Percentiles rank a stretch among this genome's conserved stretches.
Conservation (phyloP, 2,329 filamentous ascomycete genomes). For the Hirsutella rhossiliensis region DNA sequence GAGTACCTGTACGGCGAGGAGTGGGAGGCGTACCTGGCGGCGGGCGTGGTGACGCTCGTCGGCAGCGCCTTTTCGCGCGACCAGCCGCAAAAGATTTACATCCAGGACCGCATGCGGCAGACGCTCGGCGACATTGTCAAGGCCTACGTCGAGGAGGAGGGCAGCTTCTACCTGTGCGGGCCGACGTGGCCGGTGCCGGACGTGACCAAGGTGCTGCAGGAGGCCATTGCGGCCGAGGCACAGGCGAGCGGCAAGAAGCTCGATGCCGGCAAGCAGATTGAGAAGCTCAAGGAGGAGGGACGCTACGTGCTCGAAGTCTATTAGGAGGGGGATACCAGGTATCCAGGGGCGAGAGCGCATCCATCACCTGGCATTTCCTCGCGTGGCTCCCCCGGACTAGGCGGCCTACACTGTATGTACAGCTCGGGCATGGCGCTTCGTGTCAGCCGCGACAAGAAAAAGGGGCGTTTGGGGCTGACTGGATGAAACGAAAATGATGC, state of each 20-base stretch:
- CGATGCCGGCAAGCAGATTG: slow-evolving; percentile 81
- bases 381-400: too few species aligned
- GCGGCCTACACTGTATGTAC: too few species aligned
- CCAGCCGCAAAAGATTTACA: slow-evolving; percentile 98
- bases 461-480: too few species aligned
- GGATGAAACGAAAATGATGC: too few species aligned
- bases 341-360: too few species aligned
- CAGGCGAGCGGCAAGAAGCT: slow-evolving; percentile 65
- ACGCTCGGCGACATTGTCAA: slow-evolving; percentile 69
- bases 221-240: slow-evolving; percentile 73
- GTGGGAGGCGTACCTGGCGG: slow-evolving; percentile 96
- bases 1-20: slow-evolving; percentile 99
- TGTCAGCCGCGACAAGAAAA: too few species aligned
- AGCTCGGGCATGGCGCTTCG: too few species aligned
- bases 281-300: slow-evolving; percentile 88
- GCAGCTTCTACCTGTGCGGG: slow-evolving; percentile 93
- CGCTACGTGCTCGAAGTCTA: slow-evolving; percentile 97
- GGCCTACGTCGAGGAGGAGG: slow-evolving; percentile 78
- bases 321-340: slow-evolving; percentile 39
- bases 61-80: slow-evolving; percentile 93
- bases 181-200: slow-evolving; percentile 98
- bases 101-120: slow-evolving; percentile 95
- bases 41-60: slow-evolving; percentile 87
- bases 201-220: slow-evolving; percentile 85
- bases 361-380: too few species aligned